phyloP scores from a whole-genome alignment of 2,329 filamentous ascomycete species.

The Drechslerella coelobrocha region DNA sequence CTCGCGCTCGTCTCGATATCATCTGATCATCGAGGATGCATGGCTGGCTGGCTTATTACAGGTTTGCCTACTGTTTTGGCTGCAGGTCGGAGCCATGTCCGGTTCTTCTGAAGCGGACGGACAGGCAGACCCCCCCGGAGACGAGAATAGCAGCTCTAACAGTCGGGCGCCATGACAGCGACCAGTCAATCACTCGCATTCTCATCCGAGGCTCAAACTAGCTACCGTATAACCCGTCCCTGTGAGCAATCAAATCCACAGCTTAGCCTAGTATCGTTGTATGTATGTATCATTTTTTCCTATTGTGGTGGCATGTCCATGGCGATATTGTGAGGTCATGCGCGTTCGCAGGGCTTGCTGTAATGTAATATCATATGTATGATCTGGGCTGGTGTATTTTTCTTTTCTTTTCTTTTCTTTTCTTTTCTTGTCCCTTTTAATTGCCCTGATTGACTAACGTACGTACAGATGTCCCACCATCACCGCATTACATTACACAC shows the following conservation, averaged over 20 bases:
- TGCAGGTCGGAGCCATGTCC: neutral
- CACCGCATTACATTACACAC: neutral
- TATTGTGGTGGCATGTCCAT: slow-evolving; percentile 9
- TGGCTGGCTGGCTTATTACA: too few relatives aligned
- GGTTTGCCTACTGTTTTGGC: neutral
- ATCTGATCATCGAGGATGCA: too few relatives aligned
- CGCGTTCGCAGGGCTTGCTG: neutral
- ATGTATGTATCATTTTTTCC: neutral
- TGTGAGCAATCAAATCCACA: neutral
- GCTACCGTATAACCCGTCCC: neutral
- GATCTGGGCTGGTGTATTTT: too few relatives aligned
- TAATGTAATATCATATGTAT: neutral
- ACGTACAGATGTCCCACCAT: neutral
- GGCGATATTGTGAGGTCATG: slow-evolving; percentile 6
- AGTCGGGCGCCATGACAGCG: slow-evolving; percentile 1
- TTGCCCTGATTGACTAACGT: neutral
- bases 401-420: too few relatives aligned
- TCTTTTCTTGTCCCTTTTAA: too few relatives aligned
- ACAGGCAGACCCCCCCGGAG: neutral
- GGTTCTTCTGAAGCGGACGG: neutral
- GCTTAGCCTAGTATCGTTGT: neutral
- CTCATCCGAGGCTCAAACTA: neutral
- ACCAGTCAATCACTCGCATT: neutral
- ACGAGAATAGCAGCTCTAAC: slow-evolving; percentile 5
- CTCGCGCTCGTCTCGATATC: too few relatives aligned